Conservation (phyloP, 2,329 filamentous ascomycete species). For the Exophiala bonariae region DNA sequence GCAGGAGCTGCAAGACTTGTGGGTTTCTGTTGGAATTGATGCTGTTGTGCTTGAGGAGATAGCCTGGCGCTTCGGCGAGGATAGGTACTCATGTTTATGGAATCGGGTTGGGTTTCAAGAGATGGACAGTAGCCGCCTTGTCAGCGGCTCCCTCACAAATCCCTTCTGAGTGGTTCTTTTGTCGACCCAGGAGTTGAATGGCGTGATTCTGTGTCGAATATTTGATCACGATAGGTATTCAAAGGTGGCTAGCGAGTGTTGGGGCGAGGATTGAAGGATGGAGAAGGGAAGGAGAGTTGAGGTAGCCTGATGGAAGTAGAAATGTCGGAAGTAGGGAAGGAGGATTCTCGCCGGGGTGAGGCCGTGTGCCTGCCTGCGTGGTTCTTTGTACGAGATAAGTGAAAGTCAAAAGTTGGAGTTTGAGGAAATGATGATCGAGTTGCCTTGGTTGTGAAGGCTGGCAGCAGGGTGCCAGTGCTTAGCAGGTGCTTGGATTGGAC, state of each 20-base stretch:
- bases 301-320: constrained; percentile 1
- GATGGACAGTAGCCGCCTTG: constrained; percentile 21
- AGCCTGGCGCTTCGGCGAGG: constrained; percentile 26
- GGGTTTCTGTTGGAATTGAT: constrained; percentile 17
- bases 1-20: constrained; percentile 13
- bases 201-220: too few species aligned
- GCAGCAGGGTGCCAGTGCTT: too few species aligned
- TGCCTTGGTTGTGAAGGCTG: too few species aligned
- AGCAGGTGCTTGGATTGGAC: too few species aligned
- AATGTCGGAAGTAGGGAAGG: not conserved
- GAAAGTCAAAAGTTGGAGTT: too few species aligned
- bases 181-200: not conserved
- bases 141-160: constrained; percentile 18
- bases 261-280: not conserved
- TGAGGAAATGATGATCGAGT: too few species aligned
- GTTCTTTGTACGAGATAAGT: too few species aligned
- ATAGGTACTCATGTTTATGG: constrained; percentile 22
- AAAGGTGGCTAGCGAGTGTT: constrained; percentile 5
- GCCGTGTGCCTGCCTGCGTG: not conserved
- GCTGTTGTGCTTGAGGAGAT: constrained; percentile 20
- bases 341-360: not conserved
- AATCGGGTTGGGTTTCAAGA: constrained; percentile 10
- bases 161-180: constrained; percentile 3
- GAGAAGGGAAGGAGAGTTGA: not conserved
- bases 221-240: not conserved